Conservation (phyloP, 176 grass and related monocot genomes). For the Coix lacrymajobi region DNA sequence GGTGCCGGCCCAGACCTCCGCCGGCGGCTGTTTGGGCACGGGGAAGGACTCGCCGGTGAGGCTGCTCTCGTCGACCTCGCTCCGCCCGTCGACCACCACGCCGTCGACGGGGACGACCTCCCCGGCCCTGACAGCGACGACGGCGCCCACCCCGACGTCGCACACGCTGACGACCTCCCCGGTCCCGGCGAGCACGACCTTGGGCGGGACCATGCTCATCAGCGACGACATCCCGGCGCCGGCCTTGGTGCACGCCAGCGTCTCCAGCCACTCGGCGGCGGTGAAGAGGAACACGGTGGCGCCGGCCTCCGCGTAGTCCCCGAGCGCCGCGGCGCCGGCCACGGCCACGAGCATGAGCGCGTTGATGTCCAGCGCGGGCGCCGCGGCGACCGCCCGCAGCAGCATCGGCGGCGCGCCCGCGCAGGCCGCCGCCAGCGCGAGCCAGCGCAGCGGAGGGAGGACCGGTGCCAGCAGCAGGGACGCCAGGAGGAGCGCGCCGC, state of each 20-base stretch:
- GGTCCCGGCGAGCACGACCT: slow-evolving; percentile 38
- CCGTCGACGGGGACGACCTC: slow-evolving; percentile 70
- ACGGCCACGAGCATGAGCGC: slow-evolving; percentile 54
- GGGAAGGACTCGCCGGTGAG: slow-evolving; percentile 86
- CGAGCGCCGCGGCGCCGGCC: slow-evolving; percentile 44
- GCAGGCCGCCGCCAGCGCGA: slow-evolving; percentile 37
- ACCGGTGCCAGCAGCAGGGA: slow-evolving; percentile 40
- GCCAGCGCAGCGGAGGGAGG: slow-evolving; percentile 45
- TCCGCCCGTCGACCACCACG: slow-evolving; percentile 50
- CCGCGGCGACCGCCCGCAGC: slow-evolving; percentile 9
- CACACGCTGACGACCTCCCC: slow-evolving; percentile 34
- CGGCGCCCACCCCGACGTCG: slow-evolving; percentile 22
- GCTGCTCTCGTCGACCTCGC: slow-evolving; percentile 71
- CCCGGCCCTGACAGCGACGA: slow-evolving; percentile 54
- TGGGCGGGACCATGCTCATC: slow-evolving; percentile 48
- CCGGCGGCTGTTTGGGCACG: slow-evolving; percentile 35
- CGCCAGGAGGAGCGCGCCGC: slow-evolving; percentile 46
- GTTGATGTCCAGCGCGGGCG: slow-evolving; percentile 63
- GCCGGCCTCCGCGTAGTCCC: slow-evolving; percentile 56
- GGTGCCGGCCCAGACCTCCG: slow-evolving; percentile 75
- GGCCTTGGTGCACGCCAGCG: slow-evolving; percentile 52
- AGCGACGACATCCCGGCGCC: slow-evolving; percentile 49
- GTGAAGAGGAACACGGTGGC: slow-evolving; percentile 84
- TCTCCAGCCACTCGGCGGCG: slow-evolving; percentile 73
- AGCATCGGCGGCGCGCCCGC: slow-evolving; percentile 56